A percentile compares a stretch with the other conserved stretches of the same genome.
Conservation (phyloP, 306 rosid species). For the Dalbergia oliveri region DNA sequence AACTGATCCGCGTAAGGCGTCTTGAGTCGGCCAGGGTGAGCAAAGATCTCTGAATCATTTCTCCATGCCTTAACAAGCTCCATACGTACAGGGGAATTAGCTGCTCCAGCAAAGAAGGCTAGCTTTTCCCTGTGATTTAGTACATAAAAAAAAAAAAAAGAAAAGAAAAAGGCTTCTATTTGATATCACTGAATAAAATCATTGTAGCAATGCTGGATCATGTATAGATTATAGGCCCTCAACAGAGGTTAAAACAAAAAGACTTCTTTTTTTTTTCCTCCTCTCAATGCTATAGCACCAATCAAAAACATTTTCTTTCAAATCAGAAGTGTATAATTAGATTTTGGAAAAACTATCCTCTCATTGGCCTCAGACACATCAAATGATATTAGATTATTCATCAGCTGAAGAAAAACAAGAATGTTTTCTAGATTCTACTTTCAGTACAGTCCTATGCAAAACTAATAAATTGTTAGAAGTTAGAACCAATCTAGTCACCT, state of each 20-base stretch:
- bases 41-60: constrained; percentile 81
- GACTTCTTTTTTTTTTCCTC: background rate
- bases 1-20: constrained; percentile 83
- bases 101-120: constrained; percentile 89
- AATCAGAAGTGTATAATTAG: background rate
- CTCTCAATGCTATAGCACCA: background rate
- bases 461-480: no score
- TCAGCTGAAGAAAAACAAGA: background rate
- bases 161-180: background rate
- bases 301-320: background rate
- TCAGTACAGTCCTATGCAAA: background rate
- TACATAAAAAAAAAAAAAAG: background rate
- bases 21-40: constrained; percentile 71
- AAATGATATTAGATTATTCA: background rate
- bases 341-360: constrained; percentile 28
- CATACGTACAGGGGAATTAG: constrained; percentile 67
- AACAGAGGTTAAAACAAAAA: background rate
- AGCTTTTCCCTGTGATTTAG: constrained; percentile 63
- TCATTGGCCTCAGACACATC: constrained; percentile 1
- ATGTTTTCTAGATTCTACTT: background rate
- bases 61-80: constrained; percentile 68
- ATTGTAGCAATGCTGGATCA: constrained; percentile 4
- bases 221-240: constrained; percentile 1
- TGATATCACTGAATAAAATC: constrained; percentile 4
- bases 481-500: background rate